Conservation (phyloP, 768 basidiomycete genomes). For the Pisolithus albus region DNA sequence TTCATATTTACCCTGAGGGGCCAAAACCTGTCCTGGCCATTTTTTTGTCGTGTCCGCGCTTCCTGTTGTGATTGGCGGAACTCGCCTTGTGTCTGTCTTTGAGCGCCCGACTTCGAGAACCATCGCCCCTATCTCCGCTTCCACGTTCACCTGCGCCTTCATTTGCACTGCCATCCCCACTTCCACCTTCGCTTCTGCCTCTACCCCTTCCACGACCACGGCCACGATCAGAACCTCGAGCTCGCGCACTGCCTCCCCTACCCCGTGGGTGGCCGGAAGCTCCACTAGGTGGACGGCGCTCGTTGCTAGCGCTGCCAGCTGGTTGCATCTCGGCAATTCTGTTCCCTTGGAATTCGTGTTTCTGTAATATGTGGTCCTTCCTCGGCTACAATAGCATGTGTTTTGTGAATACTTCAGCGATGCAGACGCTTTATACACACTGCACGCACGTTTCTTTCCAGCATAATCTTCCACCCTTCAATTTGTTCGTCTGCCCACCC, state of each 20-base stretch:
- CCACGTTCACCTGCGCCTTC: neutral
- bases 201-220: conserved; percentile 38
- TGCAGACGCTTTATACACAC: conserved; percentile 1
- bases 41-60: conserved; percentile 86
- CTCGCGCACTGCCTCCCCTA: conserved; percentile 14
- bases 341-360: conserved; percentile 74
- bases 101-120: conserved; percentile 54
- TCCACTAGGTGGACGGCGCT: conserved; percentile 6
- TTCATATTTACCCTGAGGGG: conserved; percentile 16
- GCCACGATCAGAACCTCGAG: too few species aligned
- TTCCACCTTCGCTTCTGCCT: conserved; percentile 33
- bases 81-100: conserved; percentile 77
- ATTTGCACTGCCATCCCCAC: conserved; percentile 32
- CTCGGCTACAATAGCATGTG: conserved; percentile 41
- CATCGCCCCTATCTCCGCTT: conserved; percentile 32
- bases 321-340: conserved; percentile 16
- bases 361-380: conserved; percentile 67
- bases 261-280: too few species aligned
- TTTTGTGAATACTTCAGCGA: neutral
- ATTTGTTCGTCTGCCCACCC: conserved; percentile 82
- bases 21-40: conserved; percentile 59
- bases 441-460: conserved; percentile 74
- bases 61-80: conserved; percentile 65
- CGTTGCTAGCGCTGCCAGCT: conserved; percentile 1
- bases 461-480: conserved; percentile 87